phyloP scores from a whole-genome alignment of 225 moss, liverwort and hornwort genomes.

The Marchantia paleacea region DNA sequence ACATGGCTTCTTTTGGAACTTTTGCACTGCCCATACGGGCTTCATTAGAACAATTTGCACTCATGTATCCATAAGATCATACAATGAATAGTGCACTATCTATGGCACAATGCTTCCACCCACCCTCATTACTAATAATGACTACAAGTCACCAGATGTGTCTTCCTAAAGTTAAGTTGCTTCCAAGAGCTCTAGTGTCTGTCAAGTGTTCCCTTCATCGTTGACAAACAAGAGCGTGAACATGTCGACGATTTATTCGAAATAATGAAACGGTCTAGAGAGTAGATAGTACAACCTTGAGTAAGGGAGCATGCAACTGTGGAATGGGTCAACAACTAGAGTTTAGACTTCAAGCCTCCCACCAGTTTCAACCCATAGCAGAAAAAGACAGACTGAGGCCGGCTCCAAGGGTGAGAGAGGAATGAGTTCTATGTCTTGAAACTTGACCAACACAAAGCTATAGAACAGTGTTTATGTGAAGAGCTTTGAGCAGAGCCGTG shows the following conservation, averaged over 20 bases:
- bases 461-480: constrained; percentile 91
- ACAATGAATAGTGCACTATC: constrained; percentile 21
- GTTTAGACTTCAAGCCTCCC: constrained; percentile 15
- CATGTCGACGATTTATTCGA: constrained; percentile 38
- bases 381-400: constrained; percentile 9
- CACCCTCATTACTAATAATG: constrained; percentile 6
- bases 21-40: constrained; percentile 24
- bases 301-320: constrained; percentile 26
- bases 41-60: constrained; percentile 24
- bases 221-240: constrained; percentile 26
- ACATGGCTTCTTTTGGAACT: constrained; percentile 1
- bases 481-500: constrained; percentile 77
- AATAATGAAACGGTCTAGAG: constrained; percentile 35
- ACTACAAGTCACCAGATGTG: constrained; percentile 3
- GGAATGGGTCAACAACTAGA: constrained; percentile 22
- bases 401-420: constrained; percentile 14
- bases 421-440: constrained; percentile 4
- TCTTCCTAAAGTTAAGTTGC: constrained; percentile 15
- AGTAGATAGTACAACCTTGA: constrained; percentile 42
- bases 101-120: constrained; percentile 26
- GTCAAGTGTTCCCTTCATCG: constrained; percentile 8
- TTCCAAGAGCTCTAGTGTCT: constrained; percentile 3
- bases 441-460: constrained; percentile 37
- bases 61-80: constrained; percentile 15
- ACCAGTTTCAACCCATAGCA: constrained; percentile 13